Conservation (phyloP, 2,329 filamentous ascomycete species). For the Knufia fluminis region DNA sequence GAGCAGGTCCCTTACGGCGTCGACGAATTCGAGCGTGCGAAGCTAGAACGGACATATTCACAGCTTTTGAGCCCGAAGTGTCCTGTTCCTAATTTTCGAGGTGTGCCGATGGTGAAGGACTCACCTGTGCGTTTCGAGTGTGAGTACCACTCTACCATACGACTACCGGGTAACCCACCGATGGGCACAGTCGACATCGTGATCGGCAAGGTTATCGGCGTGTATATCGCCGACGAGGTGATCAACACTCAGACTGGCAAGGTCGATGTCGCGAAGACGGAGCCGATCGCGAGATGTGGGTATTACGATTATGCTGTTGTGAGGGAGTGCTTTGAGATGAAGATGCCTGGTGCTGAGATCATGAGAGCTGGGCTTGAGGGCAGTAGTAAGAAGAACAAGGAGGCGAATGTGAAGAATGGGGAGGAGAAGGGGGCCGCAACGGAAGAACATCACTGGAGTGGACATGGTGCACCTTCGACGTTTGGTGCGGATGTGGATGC, state of each 20-base stretch:
- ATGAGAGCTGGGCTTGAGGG: constrained; percentile 33
- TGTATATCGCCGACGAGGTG: constrained; percentile 49
- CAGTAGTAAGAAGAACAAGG: constrained; percentile 25
- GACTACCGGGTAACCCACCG: constrained; percentile 48
- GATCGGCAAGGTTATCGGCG: constrained; percentile 47
- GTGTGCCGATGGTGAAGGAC: constrained; percentile 43
- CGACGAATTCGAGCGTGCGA: constrained; percentile 47
- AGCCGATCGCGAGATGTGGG: constrained; percentile 52
- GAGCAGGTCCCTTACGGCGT: constrained; percentile 41
- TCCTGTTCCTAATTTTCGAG: not conserved
- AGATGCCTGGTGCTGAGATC: constrained; percentile 33
- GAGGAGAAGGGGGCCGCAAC: not conserved
- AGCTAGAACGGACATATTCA: constrained; percentile 41
- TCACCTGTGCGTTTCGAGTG: constrained; percentile 54
- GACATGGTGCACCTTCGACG: too few relatives aligned
- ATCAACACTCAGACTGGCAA: constrained; percentile 41
- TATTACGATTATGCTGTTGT: constrained; percentile 53
- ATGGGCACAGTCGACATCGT: constrained; percentile 51
- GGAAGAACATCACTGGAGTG: not conserved
- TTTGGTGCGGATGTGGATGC: too few relatives aligned
- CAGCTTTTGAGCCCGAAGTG: constrained; percentile 25
- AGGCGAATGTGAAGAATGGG: constrained; percentile 7
- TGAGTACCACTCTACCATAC: constrained; percentile 45
- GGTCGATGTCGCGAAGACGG: constrained; percentile 47
- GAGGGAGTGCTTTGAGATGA: constrained; percentile 51